phyloP scores from a whole-genome alignment of 129 eudicot genomes.

The Flaveria ramosissima region DNA sequence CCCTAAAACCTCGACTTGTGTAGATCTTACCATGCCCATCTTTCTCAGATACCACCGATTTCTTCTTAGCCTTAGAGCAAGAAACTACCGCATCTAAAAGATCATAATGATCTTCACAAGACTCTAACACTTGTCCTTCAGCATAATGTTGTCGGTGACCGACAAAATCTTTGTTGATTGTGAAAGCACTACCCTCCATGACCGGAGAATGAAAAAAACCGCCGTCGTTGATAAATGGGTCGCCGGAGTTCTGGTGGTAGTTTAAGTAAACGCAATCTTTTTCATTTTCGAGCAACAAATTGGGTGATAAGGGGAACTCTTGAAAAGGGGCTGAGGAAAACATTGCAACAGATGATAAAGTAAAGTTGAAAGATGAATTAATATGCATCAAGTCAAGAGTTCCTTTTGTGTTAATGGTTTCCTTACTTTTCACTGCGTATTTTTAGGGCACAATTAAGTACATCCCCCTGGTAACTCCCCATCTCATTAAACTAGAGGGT shows the following conservation, averaged over 20 bases:
- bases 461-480: background rate
- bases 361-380: background rate
- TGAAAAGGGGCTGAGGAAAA: conserved; percentile 34
- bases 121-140: conserved; percentile 1
- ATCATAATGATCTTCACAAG: conserved; percentile 21
- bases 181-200: background rate
- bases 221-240: conserved; percentile 13
- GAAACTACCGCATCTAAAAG: conserved; percentile 26
- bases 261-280: conserved; percentile 27
- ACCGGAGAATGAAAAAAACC: conserved; percentile 1
- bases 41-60: conserved; percentile 29
- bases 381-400: background rate
- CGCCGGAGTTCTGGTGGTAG: conserved; percentile 8
- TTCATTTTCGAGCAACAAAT: conserved; percentile 14
- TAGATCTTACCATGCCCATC: conserved; percentile 59
- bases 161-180: conserved; percentile 22
- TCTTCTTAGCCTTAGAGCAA: conserved; percentile 14
- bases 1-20: conserved; percentile 70
- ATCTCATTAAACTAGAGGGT: conserved; percentile 1
- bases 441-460: conserved; percentile 30
- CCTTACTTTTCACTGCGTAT: conserved; percentile 4
- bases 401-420: background rate
- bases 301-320: conserved; percentile 30
- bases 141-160: background rate
- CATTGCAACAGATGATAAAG: conserved; percentile 9